phyloP scores from a whole-genome alignment of 148 eudicot species.

The Simmondsia chinensis region DNA sequence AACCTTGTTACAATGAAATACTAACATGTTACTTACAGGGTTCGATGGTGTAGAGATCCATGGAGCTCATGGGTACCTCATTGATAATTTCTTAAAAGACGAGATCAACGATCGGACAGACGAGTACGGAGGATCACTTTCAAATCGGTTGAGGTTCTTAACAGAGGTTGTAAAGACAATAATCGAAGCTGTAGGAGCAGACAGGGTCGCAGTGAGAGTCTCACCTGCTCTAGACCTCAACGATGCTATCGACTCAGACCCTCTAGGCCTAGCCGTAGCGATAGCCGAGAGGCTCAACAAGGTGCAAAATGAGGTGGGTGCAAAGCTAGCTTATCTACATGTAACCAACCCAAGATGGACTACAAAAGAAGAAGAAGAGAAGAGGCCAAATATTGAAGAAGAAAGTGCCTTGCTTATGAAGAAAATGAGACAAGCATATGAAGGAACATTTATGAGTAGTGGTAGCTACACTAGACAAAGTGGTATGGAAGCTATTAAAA shows the following conservation, averaged over 20 bases:
- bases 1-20: too few species aligned
- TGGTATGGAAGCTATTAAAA: slow-evolving; percentile 7
- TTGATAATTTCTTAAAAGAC: slow-evolving; percentile 13
- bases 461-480: slow-evolving; percentile 6
- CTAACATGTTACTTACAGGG: slow-evolving; percentile 6
- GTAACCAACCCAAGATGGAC: background rate
- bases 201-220: slow-evolving; percentile 9
- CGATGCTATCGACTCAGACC: slow-evolving; percentile 11
- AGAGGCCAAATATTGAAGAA: slow-evolving; percentile 1
- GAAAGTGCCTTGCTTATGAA: background rate
- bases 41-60: slow-evolving; percentile 21
- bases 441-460: slow-evolving; percentile 12
- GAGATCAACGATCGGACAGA: slow-evolving; percentile 12
- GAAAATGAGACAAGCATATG: slow-evolving; percentile 2
- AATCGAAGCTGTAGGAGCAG: slow-evolving; percentile 4
- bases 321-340: background rate
- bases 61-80: slow-evolving; percentile 10
- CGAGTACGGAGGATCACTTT: slow-evolving; percentile 9
- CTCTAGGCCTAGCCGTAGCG: background rate
- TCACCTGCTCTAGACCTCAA: slow-evolving; percentile 6
- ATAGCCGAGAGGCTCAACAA: slow-evolving; percentile 2
- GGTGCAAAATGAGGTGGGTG: background rate
- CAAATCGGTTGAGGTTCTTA: slow-evolving; percentile 8
- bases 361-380: slow-evolving; percentile 18
- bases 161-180: slow-evolving; percentile 4